A percentile compares a stretch with the other conserved stretches of the same genome.
Evolutionary conservation across 140 eudicot species (phyloP).

Genomic region (Flaveria floridana): DNA sequence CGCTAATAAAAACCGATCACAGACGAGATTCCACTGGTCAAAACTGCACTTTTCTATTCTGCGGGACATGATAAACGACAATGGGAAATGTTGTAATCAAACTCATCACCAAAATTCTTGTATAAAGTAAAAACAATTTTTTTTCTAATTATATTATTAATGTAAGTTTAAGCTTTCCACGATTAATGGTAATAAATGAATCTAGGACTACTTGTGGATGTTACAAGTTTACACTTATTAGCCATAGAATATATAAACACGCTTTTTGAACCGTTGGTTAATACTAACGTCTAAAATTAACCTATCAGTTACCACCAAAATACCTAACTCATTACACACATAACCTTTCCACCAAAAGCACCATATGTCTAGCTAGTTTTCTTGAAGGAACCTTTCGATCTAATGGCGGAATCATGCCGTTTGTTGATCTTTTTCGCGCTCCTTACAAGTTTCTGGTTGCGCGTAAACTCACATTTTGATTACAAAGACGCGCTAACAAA

Average conservation of each 20-base stretch:
- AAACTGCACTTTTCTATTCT: too few species aligned
- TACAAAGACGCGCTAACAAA: conserved; percentile 69
- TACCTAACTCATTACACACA: conserved; percentile 27
- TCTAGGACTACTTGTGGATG: conserved; percentile 31
- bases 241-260: conserved; percentile 18
- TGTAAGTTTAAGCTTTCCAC: conserved; percentile 10
- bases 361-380: neutral
- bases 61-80: too few species aligned
- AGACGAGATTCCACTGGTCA: too few species aligned
- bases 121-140: neutral
- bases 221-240: conserved; percentile 21
- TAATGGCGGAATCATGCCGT: conserved; percentile 32
- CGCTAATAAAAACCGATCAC: too few species aligned
- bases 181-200: conserved; percentile 27
- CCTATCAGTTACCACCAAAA: conserved; percentile 29
- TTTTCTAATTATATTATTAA: neutral
- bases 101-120: neutral
- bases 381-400: conserved; percentile 9
- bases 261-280: conserved; percentile 23
- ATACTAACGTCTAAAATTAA: conserved; percentile 17
- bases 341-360: conserved; percentile 39
- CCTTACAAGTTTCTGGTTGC: conserved; percentile 22
- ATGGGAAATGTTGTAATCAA: neutral
- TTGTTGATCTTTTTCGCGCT: conserved; percentile 35
- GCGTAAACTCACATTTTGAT: conserved; percentile 42